A percentile compares a stretch with the other conserved stretches of the same genome.
Conservation (phyloP, 352 stramenopile genomes). For the Phytophthora quininea region DNA sequence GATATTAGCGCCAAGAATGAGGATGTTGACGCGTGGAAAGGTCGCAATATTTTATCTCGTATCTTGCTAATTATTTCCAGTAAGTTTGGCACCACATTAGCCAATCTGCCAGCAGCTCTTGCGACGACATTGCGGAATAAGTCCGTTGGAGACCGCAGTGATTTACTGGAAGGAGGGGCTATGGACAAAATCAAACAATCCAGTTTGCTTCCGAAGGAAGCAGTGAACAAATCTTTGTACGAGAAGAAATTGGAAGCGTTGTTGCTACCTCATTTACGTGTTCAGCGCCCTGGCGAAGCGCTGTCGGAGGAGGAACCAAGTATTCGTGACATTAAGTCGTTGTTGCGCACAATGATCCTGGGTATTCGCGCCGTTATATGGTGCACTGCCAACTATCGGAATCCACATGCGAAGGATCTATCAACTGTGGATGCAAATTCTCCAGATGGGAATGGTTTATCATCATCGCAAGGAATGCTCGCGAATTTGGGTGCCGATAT, state of each 20-base stretch:
- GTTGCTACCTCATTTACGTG: slow-evolving; percentile 59
- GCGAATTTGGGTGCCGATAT: slow-evolving; percentile 24
- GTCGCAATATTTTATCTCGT: slow-evolving; percentile 89
- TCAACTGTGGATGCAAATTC: slow-evolving; percentile 75
- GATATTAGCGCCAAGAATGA: slow-evolving; percentile 97
- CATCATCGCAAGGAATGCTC: slow-evolving; percentile 21
- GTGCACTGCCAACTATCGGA: slow-evolving; percentile 95
- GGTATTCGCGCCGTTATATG: slow-evolving; percentile 98
- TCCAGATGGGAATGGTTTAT: slow-evolving; percentile 36
- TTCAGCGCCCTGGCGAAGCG: slow-evolving; percentile 54
- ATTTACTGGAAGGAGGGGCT: slow-evolving; percentile 81
- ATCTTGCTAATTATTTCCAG: slow-evolving; percentile 94
- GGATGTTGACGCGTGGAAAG: slow-evolving; percentile 86
- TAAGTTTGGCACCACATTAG: slow-evolving; percentile 93
- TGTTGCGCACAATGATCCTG: slow-evolving; percentile 97
- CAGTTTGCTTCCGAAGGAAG: slow-evolving; percentile 67
- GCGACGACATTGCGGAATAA: slow-evolving; percentile 57
- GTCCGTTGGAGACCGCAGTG: slow-evolving; percentile 46
- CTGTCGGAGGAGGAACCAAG: slow-evolving; percentile 79
- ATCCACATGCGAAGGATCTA: slow-evolving; percentile 85
- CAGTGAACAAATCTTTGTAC: slow-evolving; percentile 56
- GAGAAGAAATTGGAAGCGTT: slow-evolving; percentile 80
- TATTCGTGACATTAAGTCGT: slow-evolving; percentile 91
- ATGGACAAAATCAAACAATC: slow-evolving; percentile 91
- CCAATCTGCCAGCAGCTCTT: slow-evolving; percentile 72